Conservation (phyloP, 2,329 filamentous ascomycete genomes). For the Fusarium annulatum region DNA sequence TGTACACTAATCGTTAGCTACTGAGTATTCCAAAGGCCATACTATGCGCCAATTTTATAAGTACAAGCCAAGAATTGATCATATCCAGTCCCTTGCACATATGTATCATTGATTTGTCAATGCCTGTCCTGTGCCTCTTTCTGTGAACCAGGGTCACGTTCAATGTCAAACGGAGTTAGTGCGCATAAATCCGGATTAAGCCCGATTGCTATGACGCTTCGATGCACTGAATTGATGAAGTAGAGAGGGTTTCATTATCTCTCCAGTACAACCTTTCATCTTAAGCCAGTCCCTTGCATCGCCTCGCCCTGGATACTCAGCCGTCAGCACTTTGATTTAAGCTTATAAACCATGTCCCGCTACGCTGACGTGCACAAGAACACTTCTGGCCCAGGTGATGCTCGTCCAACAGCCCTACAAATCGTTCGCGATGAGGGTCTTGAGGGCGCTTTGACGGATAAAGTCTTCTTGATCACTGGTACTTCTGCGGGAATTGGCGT, state of each 20-base stretch:
- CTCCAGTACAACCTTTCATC: background rate
- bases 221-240: background rate
- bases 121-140: background rate
- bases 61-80: rapidly evolving
- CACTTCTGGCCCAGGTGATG: constrained; percentile 42
- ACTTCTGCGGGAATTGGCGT: constrained; percentile 55
- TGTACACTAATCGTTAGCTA: no score
- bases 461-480: constrained; percentile 56
- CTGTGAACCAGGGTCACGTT: background rate
- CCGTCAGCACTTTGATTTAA: background rate
- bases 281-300: background rate
- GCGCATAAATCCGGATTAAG: background rate
- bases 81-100: rapidly evolving
- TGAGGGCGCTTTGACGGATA: constrained; percentile 48
- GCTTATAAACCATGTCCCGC: background rate
- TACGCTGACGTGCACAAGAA: constrained; percentile 8
- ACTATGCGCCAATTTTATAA: rapidly evolving
- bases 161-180: background rate
- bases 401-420: constrained; percentile 53
- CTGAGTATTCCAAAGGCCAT: rapidly evolving
- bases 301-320: rapidly evolving
- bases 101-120: background rate
- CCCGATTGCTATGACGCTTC: background rate
- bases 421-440: constrained; percentile 50
- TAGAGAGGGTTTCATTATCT: background rate